phyloP scores from a whole-genome alignment of 768 basidiomycete genomes.

The Agrocybe pediades region DNA sequence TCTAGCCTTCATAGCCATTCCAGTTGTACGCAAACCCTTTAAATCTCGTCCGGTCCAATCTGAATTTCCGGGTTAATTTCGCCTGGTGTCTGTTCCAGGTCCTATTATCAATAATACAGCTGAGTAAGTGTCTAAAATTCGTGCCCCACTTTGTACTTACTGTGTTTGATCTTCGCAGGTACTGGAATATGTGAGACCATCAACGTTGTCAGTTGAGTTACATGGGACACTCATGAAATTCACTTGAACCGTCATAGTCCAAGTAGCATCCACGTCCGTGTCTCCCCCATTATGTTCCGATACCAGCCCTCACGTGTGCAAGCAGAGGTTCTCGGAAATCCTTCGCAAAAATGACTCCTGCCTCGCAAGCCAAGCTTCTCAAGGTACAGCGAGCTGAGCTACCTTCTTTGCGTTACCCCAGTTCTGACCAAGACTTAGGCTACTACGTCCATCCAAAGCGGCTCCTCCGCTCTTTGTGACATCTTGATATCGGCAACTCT shows the following conservation, averaged over 20 bases:
- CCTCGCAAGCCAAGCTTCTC: not conserved
- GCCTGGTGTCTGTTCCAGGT: too few relatives aligned
- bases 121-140: not conserved
- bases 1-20: not conserved
- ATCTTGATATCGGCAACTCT: not conserved
- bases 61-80: not conserved
- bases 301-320: not conserved
- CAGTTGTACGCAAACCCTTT: not conserved
- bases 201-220: not conserved
- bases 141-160: not conserved
- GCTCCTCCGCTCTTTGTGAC: not conserved
- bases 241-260: not conserved
- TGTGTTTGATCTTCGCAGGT: not conserved
- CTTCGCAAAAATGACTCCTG: not conserved
- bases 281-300: not conserved
- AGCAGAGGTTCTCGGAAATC: not conserved
- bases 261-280: not conserved
- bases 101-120: not conserved
- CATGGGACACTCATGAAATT: not conserved
- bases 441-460: not conserved
- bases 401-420: not conserved
- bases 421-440: not conserved
- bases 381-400: not conserved
- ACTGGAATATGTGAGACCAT: not conserved
- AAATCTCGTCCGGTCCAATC: not conserved